Conservation (phyloP, 2,329 filamentous ascomycete species). For the Pleurostoma richardsiae region DNA sequence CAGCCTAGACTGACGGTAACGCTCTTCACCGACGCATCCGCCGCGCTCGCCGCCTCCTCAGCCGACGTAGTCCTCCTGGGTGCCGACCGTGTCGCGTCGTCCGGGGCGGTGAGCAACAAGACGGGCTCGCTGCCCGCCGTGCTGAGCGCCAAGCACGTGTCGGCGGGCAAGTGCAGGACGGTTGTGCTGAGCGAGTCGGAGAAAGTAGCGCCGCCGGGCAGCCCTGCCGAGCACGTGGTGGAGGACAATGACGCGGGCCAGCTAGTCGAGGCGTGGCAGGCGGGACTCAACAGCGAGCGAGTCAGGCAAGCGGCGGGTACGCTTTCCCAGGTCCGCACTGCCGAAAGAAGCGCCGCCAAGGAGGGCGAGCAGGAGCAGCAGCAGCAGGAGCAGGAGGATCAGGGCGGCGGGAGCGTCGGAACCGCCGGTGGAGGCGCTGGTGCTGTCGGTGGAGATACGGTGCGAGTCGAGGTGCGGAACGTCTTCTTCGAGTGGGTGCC, state of each 20-base stretch:
- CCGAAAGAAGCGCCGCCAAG: neutral
- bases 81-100: slow-evolving; percentile 54
- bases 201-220: slow-evolving; percentile 49
- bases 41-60: slow-evolving; percentile 44
- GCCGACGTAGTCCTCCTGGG: slow-evolving; percentile 58
- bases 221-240: slow-evolving; percentile 34
- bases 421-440: neutral
- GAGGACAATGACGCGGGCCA: slow-evolving; percentile 50
- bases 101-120: slow-evolving; percentile 62
- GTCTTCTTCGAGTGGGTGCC: slow-evolving; percentile 60
- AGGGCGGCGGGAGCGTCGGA: slow-evolving; percentile 6
- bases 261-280: slow-evolving; percentile 41
- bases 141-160: slow-evolving; percentile 45
- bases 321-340: slow-evolving; percentile 2
- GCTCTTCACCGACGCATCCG: slow-evolving; percentile 55
- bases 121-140: slow-evolving; percentile 57
- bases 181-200: slow-evolving; percentile 55
- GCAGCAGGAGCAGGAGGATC: slow-evolving; percentile 5
- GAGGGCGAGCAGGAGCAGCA: neutral
- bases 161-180: slow-evolving; percentile 35
- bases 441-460: neutral
- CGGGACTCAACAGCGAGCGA: slow-evolving; percentile 13
- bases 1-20: slow-evolving; percentile 30
- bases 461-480: slow-evolving; percentile 34
- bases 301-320: slow-evolving; percentile 13